Percentiles rank a stretch among this genome's conserved stretches.
Conservation (phyloP, 1,284 basidiomycete genomes). For the Apiotrichum mycotoxinovorans region DNA sequence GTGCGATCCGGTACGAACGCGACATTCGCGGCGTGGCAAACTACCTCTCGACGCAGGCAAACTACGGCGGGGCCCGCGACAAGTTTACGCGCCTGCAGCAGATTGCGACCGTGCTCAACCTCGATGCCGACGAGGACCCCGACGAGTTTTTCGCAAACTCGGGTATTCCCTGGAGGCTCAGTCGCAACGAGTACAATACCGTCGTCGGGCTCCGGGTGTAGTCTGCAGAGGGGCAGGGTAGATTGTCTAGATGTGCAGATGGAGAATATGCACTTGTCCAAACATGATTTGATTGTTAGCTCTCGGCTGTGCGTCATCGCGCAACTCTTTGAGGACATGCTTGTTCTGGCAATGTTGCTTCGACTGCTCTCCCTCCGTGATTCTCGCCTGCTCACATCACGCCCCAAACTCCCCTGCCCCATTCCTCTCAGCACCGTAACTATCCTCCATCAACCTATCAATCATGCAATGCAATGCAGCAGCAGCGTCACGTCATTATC, state of each 20-base stretch:
- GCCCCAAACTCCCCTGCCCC: too few species aligned
- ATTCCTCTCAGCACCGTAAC: too few species aligned
- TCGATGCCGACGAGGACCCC: conserved; percentile 84
- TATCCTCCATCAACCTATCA: too few species aligned
- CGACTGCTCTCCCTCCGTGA: too few species aligned
- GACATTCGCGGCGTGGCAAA: conserved; percentile 80
- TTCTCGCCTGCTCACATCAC: too few species aligned
- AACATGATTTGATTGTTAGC: too few species aligned
- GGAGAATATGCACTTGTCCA: too few species aligned
- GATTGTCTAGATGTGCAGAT: not conserved
- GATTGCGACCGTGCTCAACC: conserved; percentile 84
- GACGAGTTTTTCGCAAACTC: conserved; percentile 88
- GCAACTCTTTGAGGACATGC: too few species aligned
- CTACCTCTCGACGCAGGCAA: conserved; percentile 78
- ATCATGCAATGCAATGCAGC: conserved; percentile 1
- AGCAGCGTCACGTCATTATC: not conserved
- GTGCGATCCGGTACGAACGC: conserved; percentile 93
- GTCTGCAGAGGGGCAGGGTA: not conserved
- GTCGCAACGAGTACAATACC: conserved; percentile 68
- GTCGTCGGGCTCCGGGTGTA: conserved; percentile 60
- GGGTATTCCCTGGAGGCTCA: conserved; percentile 84
- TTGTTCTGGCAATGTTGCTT: too few species aligned
- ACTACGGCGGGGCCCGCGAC: conserved; percentile 81
- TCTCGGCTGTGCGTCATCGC: too few species aligned
- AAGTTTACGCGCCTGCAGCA: conserved; percentile 90